Base-by-base conservation (phyloP, 2,329 filamentous ascomycete species). In the Fusarium longipes region DNA sequence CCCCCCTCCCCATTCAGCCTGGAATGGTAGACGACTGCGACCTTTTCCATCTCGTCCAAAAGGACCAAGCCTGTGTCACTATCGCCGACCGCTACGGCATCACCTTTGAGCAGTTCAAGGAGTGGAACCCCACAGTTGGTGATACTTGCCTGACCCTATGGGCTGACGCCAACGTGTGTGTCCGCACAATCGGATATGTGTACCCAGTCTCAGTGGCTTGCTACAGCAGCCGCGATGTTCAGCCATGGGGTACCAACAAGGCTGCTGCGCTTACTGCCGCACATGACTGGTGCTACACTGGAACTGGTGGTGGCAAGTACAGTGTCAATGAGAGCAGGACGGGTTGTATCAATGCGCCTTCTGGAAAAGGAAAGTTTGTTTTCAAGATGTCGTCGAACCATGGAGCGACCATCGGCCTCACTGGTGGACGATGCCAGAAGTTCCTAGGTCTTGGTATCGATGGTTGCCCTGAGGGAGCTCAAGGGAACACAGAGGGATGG, bases 11-110 rank as follows among this genome's bases (percentile, higher is more conserved):
- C 15, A 65, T 65, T 4, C 54, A 65, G 0, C 54, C 54, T 1
- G 61, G 61, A 5, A 65, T 65, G 63, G 52, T 65, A 0, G 29
- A 62, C 6, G 4, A 65, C 30, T 65, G 62, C 0, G 61, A 65
- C 14, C 15, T 2, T 1, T 65, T 65, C 25, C 25, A 56, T 39
- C 12, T 36, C 1, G 61, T 65, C 7, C 5, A 50, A 10, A 38
- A 49, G 7, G 32, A 24, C 10, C 10, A 24, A 4, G 42, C 17
- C 10, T 65, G 62, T 5, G 18, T 24, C 7, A 3, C 2, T 0
- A 29, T 65, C 14, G 15, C 60, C 2, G 9, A 6, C 1, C 8
- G 32, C 0, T 65, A 25, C n/a, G 63, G 63, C 1, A 30, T 65
- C 6, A 29, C 25, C 24, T 15, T 49, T 3, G 32, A 39, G 9